Evolutionary conservation across 768 basidiomycete genomes (phyloP), one percentile per base, ranked within the genome.

Genomic region (Basidioascus undulatus): DNA sequence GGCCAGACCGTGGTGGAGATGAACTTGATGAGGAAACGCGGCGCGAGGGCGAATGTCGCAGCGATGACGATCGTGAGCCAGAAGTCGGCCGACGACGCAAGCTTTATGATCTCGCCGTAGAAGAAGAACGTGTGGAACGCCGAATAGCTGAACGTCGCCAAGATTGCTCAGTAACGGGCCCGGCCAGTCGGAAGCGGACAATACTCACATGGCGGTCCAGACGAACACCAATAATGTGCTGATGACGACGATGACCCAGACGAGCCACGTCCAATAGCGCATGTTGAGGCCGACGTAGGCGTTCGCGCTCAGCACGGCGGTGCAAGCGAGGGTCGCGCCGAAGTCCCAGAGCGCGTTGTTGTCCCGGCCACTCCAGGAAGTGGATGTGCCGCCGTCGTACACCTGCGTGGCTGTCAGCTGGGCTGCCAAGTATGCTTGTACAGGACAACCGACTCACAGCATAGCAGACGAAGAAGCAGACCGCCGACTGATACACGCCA

Each of bases 261-360:
- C 48, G 44, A 57, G 41, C 23, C 52, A 47, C 6, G 70, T 82
- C 64, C 54, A 92, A 74, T 89, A 89, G 47, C 76, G 63, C 13
- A 75, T 86, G 56, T 79, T 87, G 47, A 92, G 55, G 15, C 84
- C 86, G 47, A 96, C 81, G 53, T 76, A 92, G 36, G 71, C 64
- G 54, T 92, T 94, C 3, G 86, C 87, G 3, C 79, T 63, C 36
- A 86, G 68, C 47, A 94, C 83, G 3, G 82, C 84, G 21, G 78
- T 67, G 20, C 81, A 76, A 4, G 78, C 75, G 10, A 86, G 74
- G 0, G 84, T 87, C 5, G 89, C 92, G 16, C 89, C 89, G 49
- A 87, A 77, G 55, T 92, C 87, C 30, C 76, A 64, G 8, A 87
- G 59, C 13, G 73, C 75, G 40, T 82, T 74, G 35, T 87, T 74